Evolutionary conservation across 495 filamentous ascomycete genomes (phyloP).

Genomic region (Opeltia flavorubescens): DNA sequence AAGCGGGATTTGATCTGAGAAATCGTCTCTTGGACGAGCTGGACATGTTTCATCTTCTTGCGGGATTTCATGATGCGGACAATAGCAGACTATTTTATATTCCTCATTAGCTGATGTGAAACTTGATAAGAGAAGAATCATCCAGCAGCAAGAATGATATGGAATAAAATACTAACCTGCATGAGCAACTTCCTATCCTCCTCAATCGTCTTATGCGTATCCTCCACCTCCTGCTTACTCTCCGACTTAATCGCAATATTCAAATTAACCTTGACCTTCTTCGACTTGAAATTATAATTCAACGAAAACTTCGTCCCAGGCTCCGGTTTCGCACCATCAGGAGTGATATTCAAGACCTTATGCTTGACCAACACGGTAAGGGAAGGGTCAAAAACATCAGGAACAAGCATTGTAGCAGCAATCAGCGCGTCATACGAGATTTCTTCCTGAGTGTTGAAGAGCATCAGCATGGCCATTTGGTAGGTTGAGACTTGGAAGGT

Average conservation of each 20-base stretch:
- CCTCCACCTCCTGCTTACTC: conserved; percentile 84
- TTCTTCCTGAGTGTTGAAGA: conserved; percentile 87
- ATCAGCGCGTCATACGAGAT: conserved; percentile 78
- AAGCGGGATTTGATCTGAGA: conserved; percentile 90
- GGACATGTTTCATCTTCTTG: conserved; percentile 93
- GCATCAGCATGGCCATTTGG: conserved; percentile 91
- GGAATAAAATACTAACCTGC: conserved; percentile 53
- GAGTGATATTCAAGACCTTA: conserved; percentile 58
- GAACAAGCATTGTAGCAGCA: conserved; percentile 59
- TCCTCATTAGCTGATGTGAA: conserved; percentile 12
- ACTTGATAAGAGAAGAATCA: conserved; percentile 7
- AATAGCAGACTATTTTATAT: conserved; percentile 65
- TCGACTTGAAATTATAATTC: conserved; percentile 92
- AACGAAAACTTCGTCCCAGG: conserved; percentile 61
- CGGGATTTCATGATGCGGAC: conserved; percentile 99
- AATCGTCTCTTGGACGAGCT: conserved; percentile 88
- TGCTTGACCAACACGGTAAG: conserved; percentile 78
- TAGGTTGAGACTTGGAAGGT: conserved; percentile 97
- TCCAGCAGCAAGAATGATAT: background rate
- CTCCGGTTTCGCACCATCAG: conserved; percentile 60
- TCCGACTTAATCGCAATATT: conserved; percentile 92
- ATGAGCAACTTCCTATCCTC: conserved; percentile 92
- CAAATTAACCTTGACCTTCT: conserved; percentile 92
- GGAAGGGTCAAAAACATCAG: conserved; percentile 73
- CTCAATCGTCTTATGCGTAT: conserved; percentile 99